phyloP scores from a whole-genome alignment of 768 basidiomycete species.

The Suillus cothurnatus region DNA sequence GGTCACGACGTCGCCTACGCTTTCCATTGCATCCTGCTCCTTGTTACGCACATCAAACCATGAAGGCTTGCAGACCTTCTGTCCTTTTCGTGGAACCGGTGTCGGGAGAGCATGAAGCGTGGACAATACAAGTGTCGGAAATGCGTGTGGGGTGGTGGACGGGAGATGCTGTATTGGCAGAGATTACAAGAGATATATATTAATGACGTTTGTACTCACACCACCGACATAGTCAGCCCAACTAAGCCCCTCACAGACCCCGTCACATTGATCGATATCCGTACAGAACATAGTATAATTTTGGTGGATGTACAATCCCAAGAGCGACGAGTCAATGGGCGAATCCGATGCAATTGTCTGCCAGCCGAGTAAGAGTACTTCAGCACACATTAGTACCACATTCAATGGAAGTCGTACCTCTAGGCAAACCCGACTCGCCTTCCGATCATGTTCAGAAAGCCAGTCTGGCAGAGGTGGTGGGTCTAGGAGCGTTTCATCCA shows the following conservation, averaged over 20 bases:
- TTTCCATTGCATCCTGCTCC: conserved; percentile 63
- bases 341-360: conserved; percentile 80
- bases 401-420: conserved; percentile 50
- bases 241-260: conserved; percentile 74
- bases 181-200: neutral
- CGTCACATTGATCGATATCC: conserved; percentile 72
- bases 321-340: conserved; percentile 88
- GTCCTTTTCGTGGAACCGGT: conserved; percentile 76
- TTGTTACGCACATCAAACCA: conserved; percentile 70
- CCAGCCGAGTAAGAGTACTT: neutral
- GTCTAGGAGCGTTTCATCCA: conserved; percentile 57
- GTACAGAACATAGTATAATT: conserved; percentile 88
- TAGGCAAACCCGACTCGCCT: conserved; percentile 73
- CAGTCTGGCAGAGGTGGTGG: conserved; percentile 60
- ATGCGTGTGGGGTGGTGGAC: conserved; percentile 75
- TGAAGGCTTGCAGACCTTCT: conserved; percentile 85
- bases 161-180: conserved; percentile 55
- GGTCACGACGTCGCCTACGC: conserved; percentile 50
- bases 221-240: conserved; percentile 70
- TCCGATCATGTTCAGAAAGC: conserved; percentile 60
- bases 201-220: conserved; percentile 38
- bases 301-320: conserved; percentile 91
- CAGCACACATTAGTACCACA: neutral
- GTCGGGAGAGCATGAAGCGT: conserved; percentile 86
- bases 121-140: conserved; percentile 80